Evolutionary conservation across 78 protist species (phyloP).

Genomic region (Thecamonas trahens): DNA sequence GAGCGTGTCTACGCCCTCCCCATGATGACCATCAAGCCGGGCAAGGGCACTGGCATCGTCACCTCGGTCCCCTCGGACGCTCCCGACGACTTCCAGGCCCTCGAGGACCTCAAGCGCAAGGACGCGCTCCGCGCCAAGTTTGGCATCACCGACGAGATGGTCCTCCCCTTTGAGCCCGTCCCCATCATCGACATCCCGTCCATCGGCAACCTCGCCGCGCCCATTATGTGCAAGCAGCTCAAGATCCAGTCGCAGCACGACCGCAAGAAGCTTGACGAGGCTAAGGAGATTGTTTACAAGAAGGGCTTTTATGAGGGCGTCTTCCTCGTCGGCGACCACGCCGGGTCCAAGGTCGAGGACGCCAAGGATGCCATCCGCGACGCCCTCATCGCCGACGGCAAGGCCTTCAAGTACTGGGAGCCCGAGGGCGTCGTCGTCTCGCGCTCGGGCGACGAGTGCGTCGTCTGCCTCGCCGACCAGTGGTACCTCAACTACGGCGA

Average conservation of each 20-base stretch:
- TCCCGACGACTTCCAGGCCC: constrained; percentile 96
- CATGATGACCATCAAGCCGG: constrained; percentile 74
- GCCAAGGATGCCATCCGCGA: constrained; percentile 72
- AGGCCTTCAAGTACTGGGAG: constrained; percentile 85
- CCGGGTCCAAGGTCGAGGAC: constrained; percentile 66
- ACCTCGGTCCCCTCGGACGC: constrained; percentile 95
- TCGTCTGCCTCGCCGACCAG: constrained; percentile 93
- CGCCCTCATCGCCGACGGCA: constrained; percentile 44
- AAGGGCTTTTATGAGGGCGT: constrained; percentile 73
- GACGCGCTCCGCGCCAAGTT: constrained; percentile 63
- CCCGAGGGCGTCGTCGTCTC: constrained; percentile 89
- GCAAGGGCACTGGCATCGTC: constrained; percentile 92
- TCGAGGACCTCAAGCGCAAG: constrained; percentile 83
- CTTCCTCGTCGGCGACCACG: constrained; percentile 72
- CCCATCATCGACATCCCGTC: constrained; percentile 85
- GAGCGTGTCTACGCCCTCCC: constrained; percentile 83
- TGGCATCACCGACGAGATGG: constrained; percentile 66
- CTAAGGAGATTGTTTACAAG: constrained; percentile 84
- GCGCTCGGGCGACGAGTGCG: constrained; percentile 97
- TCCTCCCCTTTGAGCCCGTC: constrained; percentile 72
- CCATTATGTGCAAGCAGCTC: constrained; percentile 30
- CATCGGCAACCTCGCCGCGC: constrained; percentile 19
- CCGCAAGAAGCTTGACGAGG: constrained; percentile 65
- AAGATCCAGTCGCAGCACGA: constrained; percentile 81
- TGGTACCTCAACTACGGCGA: constrained; percentile 98